Base-by-base conservation (phyloP, 2,329 filamentous ascomycete species). In the Ascocoryne sarcoides region DNA sequence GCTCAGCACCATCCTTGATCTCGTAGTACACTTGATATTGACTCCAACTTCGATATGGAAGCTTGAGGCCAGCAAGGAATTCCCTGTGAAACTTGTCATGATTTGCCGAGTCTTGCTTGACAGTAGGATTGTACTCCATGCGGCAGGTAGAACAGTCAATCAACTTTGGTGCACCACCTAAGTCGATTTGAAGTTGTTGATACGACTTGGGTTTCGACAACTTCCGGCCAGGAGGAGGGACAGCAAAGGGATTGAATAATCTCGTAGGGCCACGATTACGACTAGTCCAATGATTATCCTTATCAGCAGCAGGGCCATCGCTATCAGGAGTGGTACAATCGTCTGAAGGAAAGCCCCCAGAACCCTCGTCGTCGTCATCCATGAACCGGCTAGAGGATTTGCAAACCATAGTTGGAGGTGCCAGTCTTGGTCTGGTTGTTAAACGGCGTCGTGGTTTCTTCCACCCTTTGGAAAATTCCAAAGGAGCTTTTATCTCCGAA, bases 381-480 rank as follows among this genome's bases (percentile, higher is more conserved):
- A n/a, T n/a, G n/a, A n/a, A n/a, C n/a, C n/a, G n/a, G n/a, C n/a
- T n/a, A n/a, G n/a, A n/a, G n/a, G n/a, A n/a, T n/a, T n/a, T n/a
- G n/a, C n/a, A n/a, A n/a, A n/a, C n/a, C n/a, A n/a, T n/a, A n/a
- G n/a, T n/a, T n/a, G n/a, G n/a, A n/a, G n/a, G n/a, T n/a, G n/a
- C n/a, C n/a, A n/a, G n/a, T n/a, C 29, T 39, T 32, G 29, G 31
- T 26, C 23, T 26, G 23, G 52, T 50, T 3, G 43, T 49, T 12
- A 55, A 41, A 15, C 51, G 32, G 17, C 51, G 31, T 26, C 40
- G 42, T n/a, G 32, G 43, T 34, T 39, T 44, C 20, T 47, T 46
- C 15, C 18, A 15, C 10, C 29, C 14, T 36, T 36, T 48, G 23
- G 23, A 26, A 26, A 26, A 7, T 26, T 26, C 23, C 23, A 12